Evolutionary conservation across 345 rosid species (phyloP).

Genomic region (Bruguiera sexangula): DNA sequence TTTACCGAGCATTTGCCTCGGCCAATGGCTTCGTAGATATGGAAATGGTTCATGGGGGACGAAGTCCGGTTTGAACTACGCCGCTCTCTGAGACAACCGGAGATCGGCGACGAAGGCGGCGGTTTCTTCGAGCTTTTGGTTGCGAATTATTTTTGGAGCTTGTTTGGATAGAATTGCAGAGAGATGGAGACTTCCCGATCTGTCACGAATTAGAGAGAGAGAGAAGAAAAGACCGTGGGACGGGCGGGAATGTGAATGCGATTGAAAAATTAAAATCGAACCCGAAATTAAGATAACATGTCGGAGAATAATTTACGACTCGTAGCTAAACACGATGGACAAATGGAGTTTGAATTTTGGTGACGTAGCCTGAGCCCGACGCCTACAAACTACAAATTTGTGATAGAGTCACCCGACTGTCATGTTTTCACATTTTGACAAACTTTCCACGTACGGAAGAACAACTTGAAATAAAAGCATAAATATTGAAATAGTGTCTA

Average conservation of each 20-base stretch:
- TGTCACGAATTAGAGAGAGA: no score
- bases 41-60: conserved; percentile 77
- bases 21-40: conserved; percentile 94
- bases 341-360: conserved; percentile 5
- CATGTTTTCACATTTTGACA: neutral
- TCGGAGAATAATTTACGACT: neutral
- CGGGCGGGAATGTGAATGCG: conserved; percentile 33
- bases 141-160: conserved; percentile 9
- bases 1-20: conserved; percentile 95
- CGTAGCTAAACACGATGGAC: conserved; percentile 6
- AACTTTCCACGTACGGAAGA: no score
- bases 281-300: conserved; percentile 5
- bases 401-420: neutral
- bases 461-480: no score
- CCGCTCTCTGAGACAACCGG: conserved; percentile 9
- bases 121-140: neutral
- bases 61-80: conserved; percentile 12
- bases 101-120: conserved; percentile 24
- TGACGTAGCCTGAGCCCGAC: neutral
- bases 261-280: conserved; percentile 13
- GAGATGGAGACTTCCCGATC: neutral
- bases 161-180: conserved; percentile 3
- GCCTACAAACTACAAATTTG: neutral
- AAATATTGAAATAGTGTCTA: no score
- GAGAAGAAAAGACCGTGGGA: conserved; percentile 3